Percentiles rank a stretch among this genome's conserved stretches.
Conservation (phyloP, 306 rosid genomes). For the Hippophae tibetana region DNA sequence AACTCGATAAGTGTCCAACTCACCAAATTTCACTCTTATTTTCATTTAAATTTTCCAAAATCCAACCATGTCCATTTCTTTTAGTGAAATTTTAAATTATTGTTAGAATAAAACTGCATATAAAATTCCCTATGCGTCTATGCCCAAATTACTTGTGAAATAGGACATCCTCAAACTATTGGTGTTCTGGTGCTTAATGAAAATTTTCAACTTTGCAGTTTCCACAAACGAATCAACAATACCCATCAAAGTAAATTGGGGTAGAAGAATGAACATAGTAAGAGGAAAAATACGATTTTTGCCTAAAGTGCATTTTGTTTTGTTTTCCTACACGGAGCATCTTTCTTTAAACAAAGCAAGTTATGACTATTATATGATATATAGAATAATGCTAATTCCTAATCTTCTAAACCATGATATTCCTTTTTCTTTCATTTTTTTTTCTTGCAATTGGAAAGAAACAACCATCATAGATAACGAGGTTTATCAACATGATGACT, state of each 20-base stretch:
- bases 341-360: constrained; percentile 40
- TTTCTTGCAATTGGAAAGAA: constrained; percentile 30
- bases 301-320: constrained; percentile 16
- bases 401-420: constrained; percentile 60
- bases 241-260: constrained; percentile 53
- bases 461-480: constrained; percentile 40
- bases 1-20: no score
- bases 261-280: constrained; percentile 47
- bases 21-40: no score
- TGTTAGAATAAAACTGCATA: constrained; percentile 42
- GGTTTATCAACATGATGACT: constrained; percentile 35
- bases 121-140: constrained; percentile 46
- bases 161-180: constrained; percentile 57
- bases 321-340: constrained; percentile 43
- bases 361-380: constrained; percentile 33
- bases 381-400: constrained; percentile 44
- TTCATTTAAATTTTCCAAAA: constrained; percentile 47
- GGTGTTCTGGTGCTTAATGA: constrained; percentile 67
- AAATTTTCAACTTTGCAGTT: constrained; percentile 50
- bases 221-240: constrained; percentile 47
- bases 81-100: constrained; percentile 46
- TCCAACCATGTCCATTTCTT: constrained; percentile 51
- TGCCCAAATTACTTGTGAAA: constrained; percentile 23
- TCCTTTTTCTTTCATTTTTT: constrained; percentile 51
- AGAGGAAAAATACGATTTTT: constrained; percentile 34